Percentiles rank a stretch among this genome's conserved stretches.
These are phyloP conservation scores for Cyberlindnera suaveolens DNA, from an alignment of 805 yeast genomes.

Conservation along the genomic window DNA sequence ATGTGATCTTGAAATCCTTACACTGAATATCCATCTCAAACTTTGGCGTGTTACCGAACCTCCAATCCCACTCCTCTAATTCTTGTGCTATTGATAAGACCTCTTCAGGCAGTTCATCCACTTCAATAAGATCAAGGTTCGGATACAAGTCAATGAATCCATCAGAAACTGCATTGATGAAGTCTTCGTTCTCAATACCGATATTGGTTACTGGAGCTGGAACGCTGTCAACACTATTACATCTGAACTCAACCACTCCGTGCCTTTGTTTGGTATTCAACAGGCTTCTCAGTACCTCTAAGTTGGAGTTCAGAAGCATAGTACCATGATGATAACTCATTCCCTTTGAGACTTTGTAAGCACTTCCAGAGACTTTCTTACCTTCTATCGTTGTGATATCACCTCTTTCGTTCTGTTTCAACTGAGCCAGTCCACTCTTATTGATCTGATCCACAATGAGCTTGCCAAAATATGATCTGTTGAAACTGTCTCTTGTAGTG, in stretches of 20 bases:
- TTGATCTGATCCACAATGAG: constrained; percentile 35
- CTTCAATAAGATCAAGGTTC: constrained; percentile 21
- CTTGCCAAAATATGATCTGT: constrained; percentile 33
- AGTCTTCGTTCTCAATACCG: constrained; percentile 35
- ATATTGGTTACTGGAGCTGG: constrained; percentile 74
- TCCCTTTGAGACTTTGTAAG: constrained; percentile 78
- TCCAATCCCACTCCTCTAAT: constrained; percentile 65
- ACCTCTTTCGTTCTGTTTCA: constrained; percentile 66
- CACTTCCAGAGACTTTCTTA: constrained; percentile 84
- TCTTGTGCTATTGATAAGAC: constrained; percentile 34
- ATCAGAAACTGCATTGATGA: constrained; percentile 32
- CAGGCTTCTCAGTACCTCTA: constrained; percentile 53
- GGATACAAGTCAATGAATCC: constrained; percentile 22
- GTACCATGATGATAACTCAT: constrained; percentile 95
- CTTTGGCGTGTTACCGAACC: constrained; percentile 67
- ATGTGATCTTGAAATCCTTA: constrained; percentile 28
- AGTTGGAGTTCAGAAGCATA: constrained; percentile 67
- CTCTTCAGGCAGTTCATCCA: constrained; percentile 29
- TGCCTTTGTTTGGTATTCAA: constrained; percentile 37
- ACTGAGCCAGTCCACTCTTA: constrained; percentile 7
- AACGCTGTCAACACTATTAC: constrained; percentile 63
- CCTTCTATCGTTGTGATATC: constrained; percentile 55
- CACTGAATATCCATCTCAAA: constrained; percentile 48
- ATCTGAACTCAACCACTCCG: constrained; percentile 37
- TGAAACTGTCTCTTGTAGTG: constrained; percentile 60